Evolutionary conservation across 768 basidiomycete species (phyloP), one percentile per base, ranked within the genome.

Genomic region (Tephrocybe sp.): DNA sequence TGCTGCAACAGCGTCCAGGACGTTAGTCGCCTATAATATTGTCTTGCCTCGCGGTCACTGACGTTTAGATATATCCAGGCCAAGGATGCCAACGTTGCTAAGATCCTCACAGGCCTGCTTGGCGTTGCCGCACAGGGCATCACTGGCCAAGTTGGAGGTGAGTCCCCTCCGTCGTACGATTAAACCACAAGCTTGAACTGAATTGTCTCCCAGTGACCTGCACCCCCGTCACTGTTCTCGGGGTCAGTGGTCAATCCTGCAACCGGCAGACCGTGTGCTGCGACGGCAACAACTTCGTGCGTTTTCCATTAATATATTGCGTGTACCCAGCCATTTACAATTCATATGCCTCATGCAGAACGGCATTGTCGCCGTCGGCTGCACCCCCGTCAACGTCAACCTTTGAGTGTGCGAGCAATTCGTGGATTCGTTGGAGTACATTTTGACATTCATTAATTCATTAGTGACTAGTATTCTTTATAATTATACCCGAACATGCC

Each of bases 1-100:
- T 43, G 42, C 42, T 43, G 42, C 30, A 43, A 43, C 42, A 30
- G 26, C 6, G 42, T 31, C 16, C 42, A 43, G n/a, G n/a, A 43
- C 22, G 42, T 43, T 13, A 22, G 42, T 41, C 20, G 13, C 7
- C 7, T 26, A 26, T 26, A 26, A 3, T 26, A 3, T 26, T 26
- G 26, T 26, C 26, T 4, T 7, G 26, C 7, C 26, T 22, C 12
- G 4, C 23, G 5, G 20, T 26, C n/a, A 22, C 4, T 26, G 22
- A 22, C 40, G 20, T 22, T 39, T 9, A 9, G 20, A 22, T 12
- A 22, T 23, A 13, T 26, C 5, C 12, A 41, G 40, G 19, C 40
- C 4, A 22, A 41, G 20, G 11, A 11, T 12, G 20, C 40, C 20
- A 23, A n/a, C 12, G 19, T 17, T 41, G 40, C n/a, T 12, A 5